phyloP scores from a whole-genome alignment of 1,284 basidiomycete species.

The Meripilus lineatus region DNA sequence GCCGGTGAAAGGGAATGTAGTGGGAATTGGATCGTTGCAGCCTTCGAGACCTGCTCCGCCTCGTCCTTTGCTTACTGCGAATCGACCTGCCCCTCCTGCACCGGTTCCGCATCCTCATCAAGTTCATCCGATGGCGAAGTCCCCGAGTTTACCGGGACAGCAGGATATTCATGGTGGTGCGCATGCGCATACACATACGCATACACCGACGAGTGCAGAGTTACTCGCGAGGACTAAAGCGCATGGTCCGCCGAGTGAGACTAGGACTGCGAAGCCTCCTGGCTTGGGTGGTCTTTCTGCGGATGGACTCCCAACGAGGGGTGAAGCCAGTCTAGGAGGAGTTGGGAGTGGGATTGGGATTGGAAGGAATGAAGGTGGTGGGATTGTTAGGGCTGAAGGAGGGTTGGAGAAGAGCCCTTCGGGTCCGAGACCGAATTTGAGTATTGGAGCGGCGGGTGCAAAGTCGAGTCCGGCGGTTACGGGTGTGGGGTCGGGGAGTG shows the following conservation, averaged over 20 bases:
- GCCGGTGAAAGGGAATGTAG: constrained; percentile 17
- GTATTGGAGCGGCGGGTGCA: no score
- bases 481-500: constrained; percentile 48
- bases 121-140: no score
- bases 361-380: no score
- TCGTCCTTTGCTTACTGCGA: constrained; percentile 44
- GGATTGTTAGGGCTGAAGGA: no score
- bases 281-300: constrained; percentile 18
- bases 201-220: constrained; percentile 58
- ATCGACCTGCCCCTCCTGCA: constrained; percentile 44
- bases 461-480: constrained; percentile 56
- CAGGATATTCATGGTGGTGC: no score
- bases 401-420: no score
- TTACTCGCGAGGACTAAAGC: constrained; percentile 56
- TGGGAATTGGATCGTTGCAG: constrained; percentile 27
- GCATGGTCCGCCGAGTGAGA: constrained; percentile 40
- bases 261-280: constrained; percentile 31
- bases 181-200: no score
- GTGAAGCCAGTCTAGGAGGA: constrained; percentile 38
- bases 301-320: constrained; percentile 31
- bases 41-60: constrained; percentile 53
- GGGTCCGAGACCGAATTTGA: constrained; percentile 36
- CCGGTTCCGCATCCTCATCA: constrained; percentile 21
- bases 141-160: no score
- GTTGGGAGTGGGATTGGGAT: no score